Percentiles rank a stretch among this genome's conserved stretches.
phyloP scores from a whole-genome alignment of 768 basidiomycete genomes.

The Clathrus columnatus region DNA sequence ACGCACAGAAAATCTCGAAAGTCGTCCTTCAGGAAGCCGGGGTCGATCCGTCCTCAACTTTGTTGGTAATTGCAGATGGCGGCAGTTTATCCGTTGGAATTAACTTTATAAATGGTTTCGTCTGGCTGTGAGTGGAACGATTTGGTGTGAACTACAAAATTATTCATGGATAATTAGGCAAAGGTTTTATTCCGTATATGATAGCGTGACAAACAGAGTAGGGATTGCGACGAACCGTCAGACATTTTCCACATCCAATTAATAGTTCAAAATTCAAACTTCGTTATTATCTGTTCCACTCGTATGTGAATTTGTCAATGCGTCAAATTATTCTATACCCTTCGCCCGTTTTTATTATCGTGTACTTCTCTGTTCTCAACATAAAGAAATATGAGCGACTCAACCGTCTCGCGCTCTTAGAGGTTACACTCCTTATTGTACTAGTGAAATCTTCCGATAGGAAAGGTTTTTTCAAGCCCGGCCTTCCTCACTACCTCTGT shows the following conservation, averaged over 20 bases:
- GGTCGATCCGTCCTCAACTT: slow-evolving; percentile 3
- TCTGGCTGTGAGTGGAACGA: slow-evolving; percentile 19
- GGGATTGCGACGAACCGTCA: slow-evolving; percentile 35
- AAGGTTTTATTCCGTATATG: slow-evolving; percentile 36
- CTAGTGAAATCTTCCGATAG: too few relatives aligned
- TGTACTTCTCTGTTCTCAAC: too few relatives aligned
- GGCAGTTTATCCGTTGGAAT: slow-evolving; percentile 6
- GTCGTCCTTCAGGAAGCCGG: slow-evolving; percentile 7
- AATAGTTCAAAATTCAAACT: neutral
- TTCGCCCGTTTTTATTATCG: too few relatives aligned
- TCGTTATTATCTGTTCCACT: neutral
- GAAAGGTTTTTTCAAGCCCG: too few relatives aligned
- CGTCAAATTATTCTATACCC: too few relatives aligned
- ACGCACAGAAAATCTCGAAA: slow-evolving; percentile 11
- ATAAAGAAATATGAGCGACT: too few relatives aligned
- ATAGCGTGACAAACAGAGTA: slow-evolving; percentile 28
- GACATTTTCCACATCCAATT: slow-evolving; percentile 28
- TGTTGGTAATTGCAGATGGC: slow-evolving; percentile 10
- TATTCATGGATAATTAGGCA: slow-evolving; percentile 14
- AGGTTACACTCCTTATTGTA: too few relatives aligned
- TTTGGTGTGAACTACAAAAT: neutral
- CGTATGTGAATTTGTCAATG: neutral
- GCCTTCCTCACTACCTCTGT: too few relatives aligned
- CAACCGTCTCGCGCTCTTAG: too few relatives aligned
- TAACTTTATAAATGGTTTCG: slow-evolving; percentile 14